Conservation (phyloP, 1,139 yeast genomes). For the Blastobotrys ciferrii region DNA sequence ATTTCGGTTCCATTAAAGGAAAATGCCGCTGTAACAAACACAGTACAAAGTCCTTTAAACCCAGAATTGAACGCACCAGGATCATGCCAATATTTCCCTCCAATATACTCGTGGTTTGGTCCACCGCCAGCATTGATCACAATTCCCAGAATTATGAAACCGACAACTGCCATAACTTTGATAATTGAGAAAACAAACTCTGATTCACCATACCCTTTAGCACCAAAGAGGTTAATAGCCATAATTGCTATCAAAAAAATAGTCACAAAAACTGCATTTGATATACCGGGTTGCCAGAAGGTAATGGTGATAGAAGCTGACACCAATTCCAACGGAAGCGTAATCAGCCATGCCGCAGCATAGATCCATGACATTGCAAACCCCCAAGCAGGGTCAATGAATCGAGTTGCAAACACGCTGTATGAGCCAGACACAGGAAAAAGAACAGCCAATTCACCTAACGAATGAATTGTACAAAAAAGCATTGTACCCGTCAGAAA, state of each 20-base stretch:
- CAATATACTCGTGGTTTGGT: constrained; percentile 57
- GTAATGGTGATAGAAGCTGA: constrained; percentile 71
- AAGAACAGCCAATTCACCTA: constrained; percentile 61
- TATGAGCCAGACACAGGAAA: constrained; percentile 70
- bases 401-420: constrained; percentile 54
- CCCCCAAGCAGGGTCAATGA: constrained; percentile 64
- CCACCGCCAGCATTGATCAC: constrained; percentile 64
- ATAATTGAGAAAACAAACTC: constrained; percentile 60
- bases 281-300: constrained; percentile 53
- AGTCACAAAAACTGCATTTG: constrained; percentile 62
- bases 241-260: constrained; percentile 60
- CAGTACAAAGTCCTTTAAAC: constrained; percentile 76
- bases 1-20: constrained; percentile 81
- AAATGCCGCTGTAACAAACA: constrained; percentile 81
- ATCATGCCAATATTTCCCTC: constrained; percentile 58
- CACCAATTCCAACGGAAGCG: constrained; percentile 70
- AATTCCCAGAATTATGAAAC: constrained; percentile 61
- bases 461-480: constrained; percentile 55
- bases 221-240: constrained; percentile 63
- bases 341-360: constrained; percentile 72
- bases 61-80: constrained; percentile 66
- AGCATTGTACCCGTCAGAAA: constrained; percentile 55
- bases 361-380: constrained; percentile 84
- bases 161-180: constrained; percentile 60
- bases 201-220: constrained; percentile 71